A percentile compares a stretch with the other conserved stretches of the same genome.
Conservation (phyloP, 768 basidiomycete species). For the Trametes maxima region DNA sequence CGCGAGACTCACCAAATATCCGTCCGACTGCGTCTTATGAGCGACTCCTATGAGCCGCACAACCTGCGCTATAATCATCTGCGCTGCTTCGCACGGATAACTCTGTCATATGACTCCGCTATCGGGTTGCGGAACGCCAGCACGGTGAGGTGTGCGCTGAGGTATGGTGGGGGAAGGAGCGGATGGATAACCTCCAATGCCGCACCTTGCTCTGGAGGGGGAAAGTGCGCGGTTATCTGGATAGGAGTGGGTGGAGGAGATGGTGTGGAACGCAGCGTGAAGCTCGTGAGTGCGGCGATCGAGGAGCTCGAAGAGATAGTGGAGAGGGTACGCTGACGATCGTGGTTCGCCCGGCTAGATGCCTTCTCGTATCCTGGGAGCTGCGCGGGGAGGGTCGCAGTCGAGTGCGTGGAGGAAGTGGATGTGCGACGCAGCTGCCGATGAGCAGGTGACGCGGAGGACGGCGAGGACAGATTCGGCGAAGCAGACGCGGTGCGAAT, state of each 20-base stretch:
- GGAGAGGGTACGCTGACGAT: constrained; percentile 37
- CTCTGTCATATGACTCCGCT: constrained; percentile 70
- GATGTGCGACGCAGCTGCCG: constrained; percentile 49
- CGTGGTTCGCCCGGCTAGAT: constrained; percentile 27
- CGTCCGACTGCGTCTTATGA: background rate
- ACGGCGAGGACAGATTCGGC: constrained; percentile 29
- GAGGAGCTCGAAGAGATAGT: constrained; percentile 30
- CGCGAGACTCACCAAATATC: constrained; percentile 4
- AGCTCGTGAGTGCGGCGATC: constrained; percentile 31
- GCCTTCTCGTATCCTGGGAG: constrained; percentile 28
- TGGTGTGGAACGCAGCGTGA: constrained; percentile 28
- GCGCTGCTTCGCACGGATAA: constrained; percentile 54
- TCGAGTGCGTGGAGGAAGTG: constrained; percentile 61
- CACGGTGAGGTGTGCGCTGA: constrained; percentile 71
- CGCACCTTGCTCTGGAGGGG: constrained; percentile 55
- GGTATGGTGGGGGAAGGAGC: constrained; percentile 70
- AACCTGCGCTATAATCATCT: constrained; percentile 19
- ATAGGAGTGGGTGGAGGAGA: constrained; percentile 35
- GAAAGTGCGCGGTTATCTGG: constrained; percentile 63
- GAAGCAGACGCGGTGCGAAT: constrained; percentile 38
- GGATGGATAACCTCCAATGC: constrained; percentile 67
- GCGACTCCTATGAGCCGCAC: background rate
- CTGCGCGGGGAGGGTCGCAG: constrained; percentile 56
- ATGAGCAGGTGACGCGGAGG: constrained; percentile 32
- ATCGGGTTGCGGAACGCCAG: constrained; percentile 66